Evolutionary conservation across 139 green algal genomes (phyloP).

Genomic region (Chlamydomonas incerta): DNA sequence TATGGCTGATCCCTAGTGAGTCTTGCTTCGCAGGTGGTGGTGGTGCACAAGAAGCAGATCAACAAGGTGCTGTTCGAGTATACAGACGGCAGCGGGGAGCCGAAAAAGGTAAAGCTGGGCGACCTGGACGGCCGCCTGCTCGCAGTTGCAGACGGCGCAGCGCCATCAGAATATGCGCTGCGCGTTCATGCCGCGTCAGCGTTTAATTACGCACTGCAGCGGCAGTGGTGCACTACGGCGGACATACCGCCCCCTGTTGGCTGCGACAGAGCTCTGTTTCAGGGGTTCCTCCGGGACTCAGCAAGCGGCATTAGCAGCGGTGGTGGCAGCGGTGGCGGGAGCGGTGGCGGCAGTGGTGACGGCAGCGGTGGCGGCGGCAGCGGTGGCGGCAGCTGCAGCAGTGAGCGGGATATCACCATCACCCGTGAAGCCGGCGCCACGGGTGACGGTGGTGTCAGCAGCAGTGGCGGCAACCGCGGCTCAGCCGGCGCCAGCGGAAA

Average conservation of each 20-base stretch:
- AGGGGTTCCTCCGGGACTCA: background rate
- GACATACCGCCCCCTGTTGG: background rate
- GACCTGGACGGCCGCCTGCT: background rate
- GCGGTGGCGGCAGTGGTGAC: too few species aligned
- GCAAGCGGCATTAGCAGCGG: background rate
- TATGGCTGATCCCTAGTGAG: too few species aligned
- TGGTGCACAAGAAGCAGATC: background rate
- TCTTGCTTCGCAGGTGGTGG: background rate
- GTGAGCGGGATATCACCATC: too few species aligned
- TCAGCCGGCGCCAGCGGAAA: too few species aligned
- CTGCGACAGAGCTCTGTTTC: background rate
- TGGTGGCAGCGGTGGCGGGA: too few species aligned
- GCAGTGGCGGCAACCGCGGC: too few species aligned
- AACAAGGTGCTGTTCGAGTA: background rate
- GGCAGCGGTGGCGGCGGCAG: too few species aligned
- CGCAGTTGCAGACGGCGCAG: background rate
- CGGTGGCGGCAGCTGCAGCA: too few species aligned
- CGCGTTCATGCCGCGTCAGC: background rate
- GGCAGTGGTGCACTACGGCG: background rate
- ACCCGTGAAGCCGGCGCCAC: too few species aligned
- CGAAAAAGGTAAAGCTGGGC: background rate
- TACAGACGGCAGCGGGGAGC: too few species aligned
- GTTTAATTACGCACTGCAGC: background rate
- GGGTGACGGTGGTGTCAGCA: too few species aligned
- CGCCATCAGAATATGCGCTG: background rate